Conservation (phyloP, 78 protist species). For the Anaeramoeba ignava region DNA sequence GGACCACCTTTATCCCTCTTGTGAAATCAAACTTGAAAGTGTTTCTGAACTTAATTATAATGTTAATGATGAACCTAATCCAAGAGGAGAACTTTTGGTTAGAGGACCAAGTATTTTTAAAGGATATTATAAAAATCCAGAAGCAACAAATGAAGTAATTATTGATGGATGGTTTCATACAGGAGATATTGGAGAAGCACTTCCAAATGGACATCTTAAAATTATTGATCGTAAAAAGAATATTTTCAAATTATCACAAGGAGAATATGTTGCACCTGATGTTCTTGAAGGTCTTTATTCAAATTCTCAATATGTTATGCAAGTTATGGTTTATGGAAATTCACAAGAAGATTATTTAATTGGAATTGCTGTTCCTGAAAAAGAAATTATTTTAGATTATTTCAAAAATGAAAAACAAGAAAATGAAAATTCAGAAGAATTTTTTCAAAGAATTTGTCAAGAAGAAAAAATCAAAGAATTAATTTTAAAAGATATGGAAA, state of each 20-base stretch:
- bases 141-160: slow-evolving; percentile 62
- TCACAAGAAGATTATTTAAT: background rate
- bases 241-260: slow-evolving; percentile 79
- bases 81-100: slow-evolving; percentile 75
- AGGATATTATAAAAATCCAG: slow-evolving; percentile 75
- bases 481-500: too few species aligned
- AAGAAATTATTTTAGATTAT: too few species aligned
- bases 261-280: slow-evolving; percentile 84
- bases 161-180: slow-evolving; percentile 88
- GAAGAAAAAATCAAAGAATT: background rate
- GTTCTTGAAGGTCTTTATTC: slow-evolving; percentile 41
- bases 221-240: slow-evolving; percentile 89
- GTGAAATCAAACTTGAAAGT: background rate
- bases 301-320: slow-evolving; percentile 38
- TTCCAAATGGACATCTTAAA: slow-evolving; percentile 40
- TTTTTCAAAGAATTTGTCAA: background rate
- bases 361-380: background rate
- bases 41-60: background rate
- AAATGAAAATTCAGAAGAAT: background rate
- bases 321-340: slow-evolving; percentile 32
- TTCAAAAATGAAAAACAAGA: too few species aligned
- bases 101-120: slow-evolving; percentile 64
- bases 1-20: background rate
- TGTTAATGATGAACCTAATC: background rate
- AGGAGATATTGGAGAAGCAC: slow-evolving; percentile 83